Percentiles rank a stretch among this genome's conserved stretches.
Conservation (phyloP, 805 yeast genomes). For the Cyberlindnera suaveolens region DNA sequence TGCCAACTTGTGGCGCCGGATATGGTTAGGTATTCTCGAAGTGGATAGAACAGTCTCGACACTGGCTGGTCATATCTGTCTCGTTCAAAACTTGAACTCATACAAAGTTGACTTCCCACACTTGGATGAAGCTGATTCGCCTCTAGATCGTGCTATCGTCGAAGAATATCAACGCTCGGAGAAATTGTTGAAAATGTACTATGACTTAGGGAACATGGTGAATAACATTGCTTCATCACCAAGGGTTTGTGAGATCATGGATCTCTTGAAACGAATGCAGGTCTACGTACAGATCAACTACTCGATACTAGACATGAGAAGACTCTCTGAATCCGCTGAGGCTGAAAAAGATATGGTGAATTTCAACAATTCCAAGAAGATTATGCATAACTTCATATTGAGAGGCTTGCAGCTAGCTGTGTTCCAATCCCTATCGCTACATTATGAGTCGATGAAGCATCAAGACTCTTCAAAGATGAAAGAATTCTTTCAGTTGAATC, state of each 20-base stretch:
- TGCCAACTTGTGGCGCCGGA: slow-evolving; percentile 19
- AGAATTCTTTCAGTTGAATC: slow-evolving; percentile 5
- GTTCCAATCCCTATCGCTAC: slow-evolving; percentile 15
- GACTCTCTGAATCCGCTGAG: neutral
- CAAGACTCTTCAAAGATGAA: slow-evolving; percentile 10
- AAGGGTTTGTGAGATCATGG: slow-evolving; percentile 12
- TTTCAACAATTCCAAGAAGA: slow-evolving; percentile 10
- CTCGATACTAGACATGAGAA: slow-evolving; percentile 5
- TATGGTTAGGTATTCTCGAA: slow-evolving; percentile 22
- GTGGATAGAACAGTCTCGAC: slow-evolving; percentile 17
- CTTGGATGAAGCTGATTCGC: neutral
- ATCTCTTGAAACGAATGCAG: slow-evolving; percentile 11
- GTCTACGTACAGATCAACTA: slow-evolving; percentile 15
- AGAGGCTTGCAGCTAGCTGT: slow-evolving; percentile 14
- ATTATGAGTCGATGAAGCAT: slow-evolving; percentile 15
- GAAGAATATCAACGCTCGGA: slow-evolving; percentile 15
- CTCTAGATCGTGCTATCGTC: slow-evolving; percentile 10
- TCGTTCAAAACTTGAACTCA: slow-evolving; percentile 13
- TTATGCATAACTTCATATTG: slow-evolving; percentile 14
- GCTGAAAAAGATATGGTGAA: slow-evolving; percentile 5
- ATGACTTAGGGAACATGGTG: slow-evolving; percentile 15
- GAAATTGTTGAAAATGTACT: slow-evolving; percentile 11
- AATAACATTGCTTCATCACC: slow-evolving; percentile 15
- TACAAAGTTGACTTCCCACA: slow-evolving; percentile 16
- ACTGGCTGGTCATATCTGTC: slow-evolving; percentile 19